These are phyloP conservation scores for Panus rudis DNA, from an alignment of 768 basidiomycete genomes.

Conservation along the genomic window DNA sequence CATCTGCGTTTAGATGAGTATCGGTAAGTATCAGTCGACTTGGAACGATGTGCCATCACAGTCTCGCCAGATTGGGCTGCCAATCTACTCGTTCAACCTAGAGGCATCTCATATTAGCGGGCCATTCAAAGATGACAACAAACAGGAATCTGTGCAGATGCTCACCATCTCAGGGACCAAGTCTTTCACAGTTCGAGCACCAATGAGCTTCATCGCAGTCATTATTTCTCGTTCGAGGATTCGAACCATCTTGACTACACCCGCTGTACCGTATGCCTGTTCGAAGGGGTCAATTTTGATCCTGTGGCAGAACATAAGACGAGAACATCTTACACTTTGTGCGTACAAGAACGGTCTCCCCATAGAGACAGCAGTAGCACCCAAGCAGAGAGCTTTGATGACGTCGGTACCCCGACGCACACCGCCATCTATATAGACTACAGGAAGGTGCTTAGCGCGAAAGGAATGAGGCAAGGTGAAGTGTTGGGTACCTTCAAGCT, in stretches of 20 bases:
- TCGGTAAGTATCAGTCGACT: too few relatives aligned
- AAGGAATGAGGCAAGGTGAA: constrained; percentile 2
- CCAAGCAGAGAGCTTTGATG: constrained; percentile 84
- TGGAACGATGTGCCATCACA: too few relatives aligned
- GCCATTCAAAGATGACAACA: not conserved
- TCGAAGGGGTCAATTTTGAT: constrained; percentile 1
- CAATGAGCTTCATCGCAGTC: constrained; percentile 69
- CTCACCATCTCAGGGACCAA: constrained; percentile 71
- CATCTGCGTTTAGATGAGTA: too few relatives aligned
- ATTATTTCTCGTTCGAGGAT: constrained; percentile 76
- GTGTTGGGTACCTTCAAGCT: constrained; percentile 49
- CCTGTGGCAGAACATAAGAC: constrained; percentile 1
- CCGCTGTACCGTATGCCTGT: constrained; percentile 70
- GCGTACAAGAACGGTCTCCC: constrained; percentile 85
- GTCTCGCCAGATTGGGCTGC: constrained; percentile 36
- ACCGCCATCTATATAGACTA: constrained; percentile 88
- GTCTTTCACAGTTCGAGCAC: constrained; percentile 56
- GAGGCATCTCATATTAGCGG: not conserved
- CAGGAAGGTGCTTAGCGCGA: not conserved
- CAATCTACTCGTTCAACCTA: constrained; percentile 51
- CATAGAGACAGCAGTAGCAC: constrained; percentile 80
- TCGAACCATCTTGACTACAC: constrained; percentile 56
- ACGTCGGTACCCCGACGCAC: constrained; percentile 82
- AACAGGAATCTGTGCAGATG: not conserved
- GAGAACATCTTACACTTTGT: constrained; percentile 59